Evolutionary conservation across 139 green algal genomes (phyloP), one percentile per base, ranked within the genome.

Genomic region (Micromonas pusilla): DNA sequence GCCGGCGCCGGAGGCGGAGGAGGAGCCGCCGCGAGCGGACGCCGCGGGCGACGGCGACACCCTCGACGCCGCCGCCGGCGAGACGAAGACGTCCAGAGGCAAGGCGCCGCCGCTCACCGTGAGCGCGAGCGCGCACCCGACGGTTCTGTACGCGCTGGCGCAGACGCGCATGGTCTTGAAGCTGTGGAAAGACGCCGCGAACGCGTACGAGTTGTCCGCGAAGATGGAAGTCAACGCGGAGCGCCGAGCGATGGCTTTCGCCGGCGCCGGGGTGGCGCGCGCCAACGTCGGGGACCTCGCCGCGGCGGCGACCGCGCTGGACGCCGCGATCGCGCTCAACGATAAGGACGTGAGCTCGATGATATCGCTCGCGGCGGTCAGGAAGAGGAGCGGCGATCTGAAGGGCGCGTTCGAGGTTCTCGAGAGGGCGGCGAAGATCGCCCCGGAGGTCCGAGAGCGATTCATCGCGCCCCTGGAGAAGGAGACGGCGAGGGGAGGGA

Each of bases 391-490:
- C 31, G 67, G 67, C 2, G 67, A 74, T 74, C 20, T 33, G 5
- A 33, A 57, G 19, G 19, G 36, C 33, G 67, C 67, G 2, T 19
- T 74, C 3, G 33, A 60, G 21, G 31, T 62, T 28, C 60, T 74
- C 16, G 4, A 23, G 2, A 9, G 31, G 20, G 67, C 67, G 33
- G 67, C 34, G 21, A 28, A 3, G 36, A 6, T 37, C 45, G 16
- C n/a, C 13, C 67, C 67, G 26, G 67, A 74, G 5, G 52, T 74
- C 32, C 4, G 26, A 5, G 36, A 74, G 36, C 36, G 36, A 33
- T 74, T 62, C 67, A 38, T 74, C 34, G 31, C 57, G n/a, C 67
- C 67, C 3, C 36, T 74, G 19, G 67, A 74, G 36, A 36, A 33
- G 6, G 34, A 74, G 26, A 36, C 60, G 26, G 67, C 45, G 9